A percentile compares a stretch with the other conserved stretches of the same genome.
phyloP scores from a whole-genome alignment of 208 protist species.

The Trypanosoma congolense region DNA sequence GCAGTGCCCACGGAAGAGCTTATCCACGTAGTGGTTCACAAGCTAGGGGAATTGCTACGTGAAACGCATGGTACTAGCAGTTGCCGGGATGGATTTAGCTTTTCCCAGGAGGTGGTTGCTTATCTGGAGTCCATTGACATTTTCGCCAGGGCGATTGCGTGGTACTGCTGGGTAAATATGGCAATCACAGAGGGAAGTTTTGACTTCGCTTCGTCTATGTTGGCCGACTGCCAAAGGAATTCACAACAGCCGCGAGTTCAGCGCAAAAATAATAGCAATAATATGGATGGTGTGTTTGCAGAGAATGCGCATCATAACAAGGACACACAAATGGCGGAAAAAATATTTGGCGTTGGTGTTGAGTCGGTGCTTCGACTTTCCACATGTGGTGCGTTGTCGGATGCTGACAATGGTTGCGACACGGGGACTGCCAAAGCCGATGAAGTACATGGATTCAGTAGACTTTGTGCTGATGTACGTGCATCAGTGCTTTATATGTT shows the following conservation, averaged over 20 bases:
- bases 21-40: too few species aligned
- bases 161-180: slow-evolving; percentile 52
- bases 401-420: neutral
- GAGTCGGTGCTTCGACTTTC: slow-evolving; percentile 23
- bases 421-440: neutral
- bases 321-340: slow-evolving; percentile 16
- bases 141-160: slow-evolving; percentile 33
- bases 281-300: slow-evolving; percentile 1
- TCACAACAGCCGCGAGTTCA: slow-evolving; percentile 6
- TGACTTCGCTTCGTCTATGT: slow-evolving; percentile 13
- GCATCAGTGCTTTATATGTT: slow-evolving; percentile 37
- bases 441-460: neutral
- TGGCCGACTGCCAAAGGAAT: slow-evolving; percentile 8
- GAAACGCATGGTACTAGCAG: too few species aligned
- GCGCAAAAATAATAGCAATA: neutral
- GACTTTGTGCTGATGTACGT: slow-evolving; percentile 27
- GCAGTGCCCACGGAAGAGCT: too few species aligned
- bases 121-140: slow-evolving; percentile 6
- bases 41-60: too few species aligned
- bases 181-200: slow-evolving; percentile 15
- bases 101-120: neutral
- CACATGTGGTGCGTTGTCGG: neutral
- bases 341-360: slow-evolving; percentile 18
- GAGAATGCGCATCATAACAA: neutral
- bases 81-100: neutral